A percentile compares a stretch with the other conserved stretches of the same genome.
These are phyloP conservation scores for Coprinopsis cinerea DNA, from an alignment of 768 basidiomycete species.

Conservation along the genomic window DNA sequence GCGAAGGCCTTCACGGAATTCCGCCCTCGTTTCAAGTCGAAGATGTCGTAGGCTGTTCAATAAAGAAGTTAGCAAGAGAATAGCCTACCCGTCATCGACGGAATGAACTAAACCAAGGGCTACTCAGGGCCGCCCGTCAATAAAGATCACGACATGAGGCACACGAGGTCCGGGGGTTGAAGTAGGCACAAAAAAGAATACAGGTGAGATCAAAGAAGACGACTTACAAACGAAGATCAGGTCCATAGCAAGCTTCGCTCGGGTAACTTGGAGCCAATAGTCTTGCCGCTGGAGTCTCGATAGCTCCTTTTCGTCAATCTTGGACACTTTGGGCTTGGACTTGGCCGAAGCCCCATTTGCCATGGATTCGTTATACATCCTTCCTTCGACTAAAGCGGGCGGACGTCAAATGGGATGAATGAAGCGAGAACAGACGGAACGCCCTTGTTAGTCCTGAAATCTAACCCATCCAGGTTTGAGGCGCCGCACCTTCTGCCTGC, in stretches of 20 bases:
- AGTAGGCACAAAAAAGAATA: slow-evolving; percentile 3
- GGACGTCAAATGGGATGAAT: not conserved
- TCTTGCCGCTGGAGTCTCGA: slow-evolving; percentile 60
- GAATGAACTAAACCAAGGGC: not conserved
- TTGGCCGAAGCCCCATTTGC: slow-evolving; percentile 57
- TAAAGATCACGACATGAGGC: not conserved
- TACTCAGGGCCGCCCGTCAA: not conserved
- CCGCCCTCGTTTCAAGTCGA: slow-evolving; percentile 57
- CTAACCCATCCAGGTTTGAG: too few relatives aligned
- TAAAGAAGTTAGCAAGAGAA: not conserved
- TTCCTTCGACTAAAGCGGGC: slow-evolving; percentile 53
- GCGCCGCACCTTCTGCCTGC: slow-evolving; percentile 60
- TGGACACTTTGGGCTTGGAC: slow-evolving; percentile 52
- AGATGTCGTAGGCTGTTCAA: slow-evolving; percentile 74
- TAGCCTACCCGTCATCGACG: slow-evolving; percentile 3
- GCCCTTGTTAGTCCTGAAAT: too few relatives aligned
- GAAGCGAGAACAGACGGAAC: too few relatives aligned
- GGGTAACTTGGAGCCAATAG: slow-evolving; percentile 68
- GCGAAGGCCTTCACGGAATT: slow-evolving; percentile 57
- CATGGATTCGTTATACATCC: slow-evolving; percentile 72
- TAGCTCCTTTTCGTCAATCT: slow-evolving; percentile 67
- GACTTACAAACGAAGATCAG: slow-evolving; percentile 78
- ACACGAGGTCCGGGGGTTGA: slow-evolving; percentile 2
- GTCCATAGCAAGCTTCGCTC: slow-evolving; percentile 76
- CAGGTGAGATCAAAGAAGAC: slow-evolving; percentile 8